phyloP scores from a whole-genome alignment of 169 alveolate species.

The Babesia ovis region DNA sequence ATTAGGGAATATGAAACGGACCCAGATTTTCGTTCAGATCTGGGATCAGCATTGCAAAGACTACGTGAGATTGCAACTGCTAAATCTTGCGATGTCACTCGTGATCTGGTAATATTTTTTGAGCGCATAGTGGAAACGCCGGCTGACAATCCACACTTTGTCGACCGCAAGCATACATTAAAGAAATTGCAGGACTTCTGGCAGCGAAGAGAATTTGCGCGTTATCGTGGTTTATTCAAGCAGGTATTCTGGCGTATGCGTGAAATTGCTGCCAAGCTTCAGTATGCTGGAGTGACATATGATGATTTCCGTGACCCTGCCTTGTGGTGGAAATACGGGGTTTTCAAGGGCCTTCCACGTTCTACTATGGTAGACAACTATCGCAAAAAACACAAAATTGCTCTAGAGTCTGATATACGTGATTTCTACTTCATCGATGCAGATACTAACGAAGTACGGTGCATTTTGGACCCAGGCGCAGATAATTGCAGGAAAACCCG shows the following conservation, averaged over 20 bases:
- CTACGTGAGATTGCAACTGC: conserved; percentile 28
- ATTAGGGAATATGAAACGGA: conserved; percentile 19
- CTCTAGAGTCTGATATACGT: conserved; percentile 37
- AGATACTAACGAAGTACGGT: conserved; percentile 23
- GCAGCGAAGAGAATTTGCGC: conserved; percentile 37
- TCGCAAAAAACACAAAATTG: conserved; percentile 49
- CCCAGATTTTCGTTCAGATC: conserved; percentile 8
- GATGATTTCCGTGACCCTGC: conserved; percentile 52
- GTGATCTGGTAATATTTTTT: conserved; percentile 47
- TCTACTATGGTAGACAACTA: conserved; percentile 61
- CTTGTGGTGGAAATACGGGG: conserved; percentile 64
- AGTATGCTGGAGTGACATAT: conserved; percentile 49
- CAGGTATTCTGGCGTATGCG: conserved; percentile 45
- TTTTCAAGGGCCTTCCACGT: conserved; percentile 57
- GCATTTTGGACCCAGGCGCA: conserved; percentile 12
- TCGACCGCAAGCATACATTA: conserved; percentile 40
- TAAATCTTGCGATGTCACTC: conserved; percentile 52
- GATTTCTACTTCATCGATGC: conserved; percentile 51
- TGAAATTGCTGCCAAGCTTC: conserved; percentile 44
- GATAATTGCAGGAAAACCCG: neutral
- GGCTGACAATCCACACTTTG: conserved; percentile 42
- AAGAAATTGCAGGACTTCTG: conserved; percentile 59
- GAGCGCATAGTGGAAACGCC: conserved; percentile 49
- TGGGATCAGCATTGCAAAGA: neutral
- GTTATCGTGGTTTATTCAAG: conserved; percentile 47